These are phyloP conservation scores for Soucietia sequanensis DNA, from an alignment of 805 yeast genomes.

Conservation along the genomic window DNA sequence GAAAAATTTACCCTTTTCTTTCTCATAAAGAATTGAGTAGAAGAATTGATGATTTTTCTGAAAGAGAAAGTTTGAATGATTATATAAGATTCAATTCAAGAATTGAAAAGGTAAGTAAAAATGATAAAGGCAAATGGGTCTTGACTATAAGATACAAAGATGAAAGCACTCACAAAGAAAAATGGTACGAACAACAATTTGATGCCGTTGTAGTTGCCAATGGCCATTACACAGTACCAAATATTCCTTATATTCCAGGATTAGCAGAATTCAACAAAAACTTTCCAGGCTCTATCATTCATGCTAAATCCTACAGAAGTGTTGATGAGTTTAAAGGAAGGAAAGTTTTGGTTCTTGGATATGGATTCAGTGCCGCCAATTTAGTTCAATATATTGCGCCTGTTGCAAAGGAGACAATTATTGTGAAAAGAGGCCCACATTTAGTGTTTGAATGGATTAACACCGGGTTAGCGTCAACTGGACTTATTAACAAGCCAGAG, in stretches of 20 bases:
- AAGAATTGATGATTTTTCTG: conserved; percentile 26
- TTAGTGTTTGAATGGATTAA: conserved; percentile 33
- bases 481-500: conserved; percentile 27
- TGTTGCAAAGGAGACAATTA: conserved; percentile 22
- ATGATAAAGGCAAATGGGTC: conserved; percentile 36
- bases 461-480: conserved; percentile 35
- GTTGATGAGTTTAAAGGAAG: conserved; percentile 43
- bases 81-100: conserved; percentile 38
- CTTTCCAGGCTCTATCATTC: conserved; percentile 50
- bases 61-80: conserved; percentile 21
- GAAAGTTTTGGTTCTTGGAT: conserved; percentile 44
- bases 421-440: conserved; percentile 27
- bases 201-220: conserved; percentile 65
- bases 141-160: conserved; percentile 20
- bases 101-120: conserved; percentile 37
- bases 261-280: conserved; percentile 44
- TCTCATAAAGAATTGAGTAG: conserved; percentile 31
- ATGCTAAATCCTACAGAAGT: conserved; percentile 55
- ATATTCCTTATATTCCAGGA: conserved; percentile 55
- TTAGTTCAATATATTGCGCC: conserved; percentile 41
- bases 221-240: conserved; percentile 66
- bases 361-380: conserved; percentile 42
- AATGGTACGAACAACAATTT: conserved; percentile 47
- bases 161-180: conserved; percentile 11
- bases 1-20: conserved; percentile 37